Base-by-base conservation (phyloP, 129 eudicot species). In the Flaveria ramosissima region DNA sequence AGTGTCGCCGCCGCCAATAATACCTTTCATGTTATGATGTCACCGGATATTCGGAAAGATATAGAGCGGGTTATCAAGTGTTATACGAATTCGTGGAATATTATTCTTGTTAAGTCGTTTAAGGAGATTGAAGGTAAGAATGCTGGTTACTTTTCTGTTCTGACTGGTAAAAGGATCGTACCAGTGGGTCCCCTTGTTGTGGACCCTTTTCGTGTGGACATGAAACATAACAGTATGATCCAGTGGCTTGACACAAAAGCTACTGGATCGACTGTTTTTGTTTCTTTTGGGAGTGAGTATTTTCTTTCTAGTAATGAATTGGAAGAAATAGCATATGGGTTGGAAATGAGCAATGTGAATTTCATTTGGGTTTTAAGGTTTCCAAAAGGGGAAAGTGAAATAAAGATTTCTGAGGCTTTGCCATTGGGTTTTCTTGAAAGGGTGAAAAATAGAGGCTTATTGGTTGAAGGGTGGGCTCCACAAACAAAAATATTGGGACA, bases 401-500 rank as follows among this genome's bases (percentile, higher is more conserved):
- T 0, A 62, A 62, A 62, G 3, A 0, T 30, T 30, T 62, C 0
- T 7, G 21, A 62, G 6, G 68, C 68, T 27, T 62, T 62, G 68
- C 68, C 68, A 62, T 62, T 62, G 15, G 68, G 68, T 21, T 62
- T 62, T 62, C 45, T 62, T 62, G 68, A 62, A 62, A 62, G 68
- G 68, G 68, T 62, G 16, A 62, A 62, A 62, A 14, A 62, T 62
- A 62, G 21, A 7, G 68, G 68, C 27, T 27, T 62, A 27, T 30
- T 62, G 43, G 45, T 62, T 62, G 45, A 62, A 62, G 68, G 68
- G 20, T 62, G 68, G 68, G 68, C 68, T 7, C 68, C 68, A 62
- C 68, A 62, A 7, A 62, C 68, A 62, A 62, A 14, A 30, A 62
- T 62, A 30, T 15, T 62, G 13, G 68, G 68, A 32, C 68, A 62